Evolutionary conservation across 371 early-diverging fungal genomes (phyloP).

Genomic region (Syncephalastrum monosporum): DNA sequence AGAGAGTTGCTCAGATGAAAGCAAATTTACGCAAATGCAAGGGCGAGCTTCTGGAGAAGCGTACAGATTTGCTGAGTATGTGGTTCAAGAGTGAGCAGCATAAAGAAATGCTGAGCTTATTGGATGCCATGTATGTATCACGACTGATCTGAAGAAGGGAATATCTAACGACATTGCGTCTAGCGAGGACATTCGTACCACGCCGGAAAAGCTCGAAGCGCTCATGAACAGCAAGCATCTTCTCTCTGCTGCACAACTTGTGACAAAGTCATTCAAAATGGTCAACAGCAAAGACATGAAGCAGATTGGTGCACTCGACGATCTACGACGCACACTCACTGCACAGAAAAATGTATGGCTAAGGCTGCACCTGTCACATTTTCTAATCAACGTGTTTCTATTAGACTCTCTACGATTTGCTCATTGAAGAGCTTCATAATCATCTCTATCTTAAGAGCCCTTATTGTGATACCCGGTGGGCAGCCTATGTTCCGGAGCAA

Average conservation of each 20-base stretch:
- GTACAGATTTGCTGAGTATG: slow-evolving; percentile 74
- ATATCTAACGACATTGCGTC: neutral
- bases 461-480: slow-evolving; percentile 64
- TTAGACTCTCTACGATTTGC: slow-evolving; percentile 70
- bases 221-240: slow-evolving; percentile 80
- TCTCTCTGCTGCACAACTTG: slow-evolving; percentile 70
- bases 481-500: slow-evolving; percentile 57
- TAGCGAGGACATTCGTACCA: slow-evolving; percentile 80
- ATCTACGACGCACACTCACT: slow-evolving; percentile 68
- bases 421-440: slow-evolving; percentile 91
- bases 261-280: slow-evolving; percentile 69
- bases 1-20: slow-evolving; percentile 68
- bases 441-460: slow-evolving; percentile 90
- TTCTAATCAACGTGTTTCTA: neutral
- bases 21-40: slow-evolving; percentile 66
- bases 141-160: neutral
- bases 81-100: slow-evolving; percentile 81
- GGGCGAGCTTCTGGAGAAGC: slow-evolving; percentile 66
- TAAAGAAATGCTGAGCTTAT: slow-evolving; percentile 79
- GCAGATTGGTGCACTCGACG: slow-evolving; percentile 85
- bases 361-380: neutral
- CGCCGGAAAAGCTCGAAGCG: slow-evolving; percentile 76
- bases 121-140: slow-evolving; percentile 68
- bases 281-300: slow-evolving; percentile 73
- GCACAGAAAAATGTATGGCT: slow-evolving; percentile 62